Base-by-base conservation (phyloP, 768 basidiomycete genomes). In the Coprinopsis marcescibilis region DNA sequence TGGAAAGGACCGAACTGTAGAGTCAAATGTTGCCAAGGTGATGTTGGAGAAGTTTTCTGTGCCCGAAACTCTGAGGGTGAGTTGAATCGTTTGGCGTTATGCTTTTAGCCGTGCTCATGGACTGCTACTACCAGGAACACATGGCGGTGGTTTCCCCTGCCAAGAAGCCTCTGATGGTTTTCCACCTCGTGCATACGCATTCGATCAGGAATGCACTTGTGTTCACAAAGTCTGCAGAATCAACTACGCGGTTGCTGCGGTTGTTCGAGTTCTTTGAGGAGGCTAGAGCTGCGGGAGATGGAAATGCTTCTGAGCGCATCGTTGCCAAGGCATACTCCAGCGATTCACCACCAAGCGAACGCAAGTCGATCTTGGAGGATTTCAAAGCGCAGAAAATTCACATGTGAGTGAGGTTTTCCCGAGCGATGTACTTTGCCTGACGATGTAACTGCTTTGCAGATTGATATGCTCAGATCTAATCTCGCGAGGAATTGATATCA, bases 141-240 rank as follows among this genome's bases (percentile, higher is more conserved):
- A 90, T 93, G 84, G 58, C 93, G 41, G 76, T 94, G 41, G 84
- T 83, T 52, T 78, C 85, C 41, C 67, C 91, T 1, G 72, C 81
- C 0, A 71, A 84, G 53, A 99, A 99, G 62, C 94, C 95, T 1
- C 75, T 98, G 7, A 71, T 90, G 55, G 78, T 99, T 45, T 86
- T 96, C 64, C 75, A 97, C 58, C 83, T 99, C 42, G 72, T 96
- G 2, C 82, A 86, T 57, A 60, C 68, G 6, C 72, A 68, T 38
- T 57, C 69, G 6, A 72, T 92, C 17, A 71, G 64, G 7, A 86
- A 87, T 49, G 87, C 85, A 0, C 71, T 99, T 26, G 83, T 96
- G 24, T 99, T 99, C 68, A 96, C 95, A n/a, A 98, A 97, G 66
- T 91, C 88, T 0, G 85, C 94, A 3, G 94, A 98, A 60, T 91